Conservation (phyloP, 1,284 basidiomycete genomes). For the Porogramme epimiltina region DNA sequence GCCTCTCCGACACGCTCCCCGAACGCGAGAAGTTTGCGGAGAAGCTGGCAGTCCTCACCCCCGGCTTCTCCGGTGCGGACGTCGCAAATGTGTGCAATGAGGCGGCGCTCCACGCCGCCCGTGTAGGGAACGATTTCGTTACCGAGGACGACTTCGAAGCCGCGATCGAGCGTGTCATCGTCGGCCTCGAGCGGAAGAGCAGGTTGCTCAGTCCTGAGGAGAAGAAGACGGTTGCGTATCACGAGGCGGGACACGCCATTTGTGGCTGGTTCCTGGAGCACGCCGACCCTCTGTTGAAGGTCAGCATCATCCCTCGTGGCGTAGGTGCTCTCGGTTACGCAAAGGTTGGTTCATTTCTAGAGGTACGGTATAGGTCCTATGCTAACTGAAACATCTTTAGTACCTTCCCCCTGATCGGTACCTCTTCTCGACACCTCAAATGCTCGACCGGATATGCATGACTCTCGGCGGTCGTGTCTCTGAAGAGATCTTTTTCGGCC, state of each 20-base stretch:
- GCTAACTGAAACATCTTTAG: too few relatives aligned
- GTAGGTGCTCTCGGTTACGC: conserved; percentile 97
- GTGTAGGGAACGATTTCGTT: conserved; percentile 80
- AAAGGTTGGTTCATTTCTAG: conserved; percentile 55
- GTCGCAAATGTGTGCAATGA: conserved; percentile 99
- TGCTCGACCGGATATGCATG: conserved; percentile 97
- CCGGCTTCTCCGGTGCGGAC: conserved; percentile 98
- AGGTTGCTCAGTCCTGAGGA: conserved; percentile 92
- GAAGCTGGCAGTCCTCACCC: conserved; percentile 94
- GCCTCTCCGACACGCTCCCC: conserved; percentile 61
- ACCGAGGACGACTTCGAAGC: conserved; percentile 92
- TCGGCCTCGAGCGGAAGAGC: conserved; percentile 95
- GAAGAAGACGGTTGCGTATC: conserved; percentile 99
- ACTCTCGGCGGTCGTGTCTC: conserved; percentile 98
- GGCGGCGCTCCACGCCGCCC: conserved; percentile 93
- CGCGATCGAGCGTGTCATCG: conserved; percentile 98
- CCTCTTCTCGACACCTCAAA: conserved; percentile 93
- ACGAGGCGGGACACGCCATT: conserved; percentile 98
- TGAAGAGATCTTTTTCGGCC: conserved; percentile 97
- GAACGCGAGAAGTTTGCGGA: conserved; percentile 73
- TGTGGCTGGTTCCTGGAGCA: conserved; percentile 99
- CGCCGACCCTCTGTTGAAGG: conserved; percentile 95
- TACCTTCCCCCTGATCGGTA: conserved; percentile 97
- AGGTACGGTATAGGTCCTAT: too few relatives aligned
- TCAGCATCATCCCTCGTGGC: conserved; percentile 97